Evolutionary conservation across 441 rosid species (phyloP).

Genomic region (Melastoma candidum): DNA sequence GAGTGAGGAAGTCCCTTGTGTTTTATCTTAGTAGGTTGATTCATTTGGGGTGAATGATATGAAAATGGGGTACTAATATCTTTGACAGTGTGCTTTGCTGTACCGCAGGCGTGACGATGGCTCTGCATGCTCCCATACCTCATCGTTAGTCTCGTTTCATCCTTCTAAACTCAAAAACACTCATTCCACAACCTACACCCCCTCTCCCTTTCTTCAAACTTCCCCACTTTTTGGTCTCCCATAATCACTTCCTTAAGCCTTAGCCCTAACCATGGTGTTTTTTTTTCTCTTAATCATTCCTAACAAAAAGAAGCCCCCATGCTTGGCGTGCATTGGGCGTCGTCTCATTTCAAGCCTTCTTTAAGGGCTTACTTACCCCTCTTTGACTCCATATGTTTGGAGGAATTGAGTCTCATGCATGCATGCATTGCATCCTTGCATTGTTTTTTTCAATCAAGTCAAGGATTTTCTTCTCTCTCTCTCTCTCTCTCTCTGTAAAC

Average conservation of each 20-base stretch:
- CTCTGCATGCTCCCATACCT: conserved; percentile 52
- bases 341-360: conserved; percentile 42
- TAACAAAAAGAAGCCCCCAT: conserved; percentile 28
- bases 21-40: too few species aligned
- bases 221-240: background rate
- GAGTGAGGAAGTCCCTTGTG: too few species aligned
- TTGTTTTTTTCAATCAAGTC: too few species aligned
- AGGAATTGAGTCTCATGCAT: too few species aligned
- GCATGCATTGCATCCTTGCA: too few species aligned
- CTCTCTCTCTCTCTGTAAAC: too few species aligned
- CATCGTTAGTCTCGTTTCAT: conserved; percentile 41
- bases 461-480: too few species aligned
- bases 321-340: conserved; percentile 27
- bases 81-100: conserved; percentile 93
- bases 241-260: conserved; percentile 36
- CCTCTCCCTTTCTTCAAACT: background rate
- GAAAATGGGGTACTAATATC: conserved; percentile 27
- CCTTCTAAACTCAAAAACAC: conserved; percentile 6
- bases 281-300: conserved; percentile 18
- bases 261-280: conserved; percentile 87
- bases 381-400: too few species aligned
- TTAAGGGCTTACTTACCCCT: conserved; percentile 28
- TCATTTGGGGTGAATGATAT: too few species aligned
- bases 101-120: conserved; percentile 80
- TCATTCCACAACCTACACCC: background rate